Evolutionary conservation across 768 basidiomycete species (phyloP), one percentile per base, ranked within the genome.

Genomic region (Tubosaeta sp.): DNA sequence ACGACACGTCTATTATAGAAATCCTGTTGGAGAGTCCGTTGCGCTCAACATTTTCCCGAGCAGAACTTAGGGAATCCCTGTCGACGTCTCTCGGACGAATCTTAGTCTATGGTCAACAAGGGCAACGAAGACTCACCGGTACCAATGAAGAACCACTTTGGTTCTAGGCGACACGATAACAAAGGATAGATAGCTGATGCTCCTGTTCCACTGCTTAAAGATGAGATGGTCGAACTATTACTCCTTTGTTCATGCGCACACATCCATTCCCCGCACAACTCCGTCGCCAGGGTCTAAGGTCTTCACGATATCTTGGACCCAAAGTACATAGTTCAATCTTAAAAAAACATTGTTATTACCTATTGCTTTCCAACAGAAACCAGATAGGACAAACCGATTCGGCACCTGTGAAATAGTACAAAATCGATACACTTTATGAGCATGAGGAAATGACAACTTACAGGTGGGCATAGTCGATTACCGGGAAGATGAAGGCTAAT

Each of bases 131-230:
- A 32, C 59, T 25, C 42, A 87, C 91, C 91, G 42, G 90, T 91
- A 0, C 79, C 91, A 19, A 81, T 55, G 50, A 95, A 81, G 1
- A 59, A 61, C 83, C 87, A 90, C 5, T 55, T 64, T 6, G 73
- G 64, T 41, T 81, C 70, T 33, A 81, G 59, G 2, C 73, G 72
- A 57, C 85, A 86, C 0, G 76, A 81, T 0, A 98, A 74, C 1
- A 97, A 73, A 0, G 95, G 86, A 58, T 97, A 98, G 50, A 98
- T 91, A 1, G 83, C 88, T 0, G 90, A 90, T 7, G 93, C 85
- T 0, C 95, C 95, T 8, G 94, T 95, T 19, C 95, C 95, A 35
- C 92, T 91, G 56, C 16, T 19, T 26, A 10, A 14, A 29, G 5
- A 26, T 48, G 33, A 56, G 42, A 33, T 13, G 32, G 31, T 35